phyloP scores from a whole-genome alignment of 768 basidiomycete species.

The Cyclocybe cylindracea region DNA sequence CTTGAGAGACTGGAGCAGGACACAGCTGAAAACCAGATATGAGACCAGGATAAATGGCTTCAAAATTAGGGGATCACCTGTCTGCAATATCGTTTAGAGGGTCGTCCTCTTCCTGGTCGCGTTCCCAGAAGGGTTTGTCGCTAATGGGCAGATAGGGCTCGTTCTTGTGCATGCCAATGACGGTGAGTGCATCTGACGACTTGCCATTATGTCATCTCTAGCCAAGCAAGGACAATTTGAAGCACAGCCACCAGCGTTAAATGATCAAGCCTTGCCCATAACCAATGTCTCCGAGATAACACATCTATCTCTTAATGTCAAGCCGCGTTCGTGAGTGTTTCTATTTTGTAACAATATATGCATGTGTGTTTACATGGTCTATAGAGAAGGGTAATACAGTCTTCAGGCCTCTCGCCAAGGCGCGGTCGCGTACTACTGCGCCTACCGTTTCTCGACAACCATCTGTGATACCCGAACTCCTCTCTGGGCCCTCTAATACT shows the following conservation, averaged over 20 bases:
- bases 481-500: background rate
- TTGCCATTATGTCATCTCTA: too few species aligned
- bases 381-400: conserved; percentile 72
- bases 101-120: conserved; percentile 44
- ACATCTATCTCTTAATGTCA: conserved; percentile 33
- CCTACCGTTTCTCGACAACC: conserved; percentile 27
- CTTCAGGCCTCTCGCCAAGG: conserved; percentile 67
- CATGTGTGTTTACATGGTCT: conserved; percentile 4
- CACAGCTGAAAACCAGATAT: conserved; percentile 56
- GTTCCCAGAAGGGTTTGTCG: conserved; percentile 61
- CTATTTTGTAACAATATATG: background rate
- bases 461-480: conserved; percentile 20
- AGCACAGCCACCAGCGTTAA: too few species aligned
- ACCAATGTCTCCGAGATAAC: too few species aligned
- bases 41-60: background rate
- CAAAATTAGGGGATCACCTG: conserved; percentile 42
- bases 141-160: conserved; percentile 54
- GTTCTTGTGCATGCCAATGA: conserved; percentile 6
- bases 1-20: background rate
- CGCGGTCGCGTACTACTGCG: conserved; percentile 42
- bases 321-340: conserved; percentile 64
- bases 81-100: conserved; percentile 51
- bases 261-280: too few species aligned
- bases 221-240: too few species aligned
- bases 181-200: background rate